Percentiles rank a stretch among this genome's conserved stretches.
Conservation (phyloP, 495 filamentous ascomycete genomes). For the Acidiella bohemica region DNA sequence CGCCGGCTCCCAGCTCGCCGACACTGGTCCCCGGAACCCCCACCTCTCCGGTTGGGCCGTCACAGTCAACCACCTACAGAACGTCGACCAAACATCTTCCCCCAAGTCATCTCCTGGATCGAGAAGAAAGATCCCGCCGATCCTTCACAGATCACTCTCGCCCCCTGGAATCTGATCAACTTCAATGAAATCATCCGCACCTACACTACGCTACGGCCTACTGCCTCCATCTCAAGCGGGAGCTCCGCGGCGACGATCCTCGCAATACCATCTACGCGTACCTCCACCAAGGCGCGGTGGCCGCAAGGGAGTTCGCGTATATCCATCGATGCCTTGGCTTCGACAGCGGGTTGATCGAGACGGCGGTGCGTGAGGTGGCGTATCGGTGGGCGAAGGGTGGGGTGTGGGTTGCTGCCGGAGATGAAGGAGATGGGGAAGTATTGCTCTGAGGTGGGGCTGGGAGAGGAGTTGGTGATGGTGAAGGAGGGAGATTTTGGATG, state of each 20-base stretch:
- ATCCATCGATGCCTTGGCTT: conserved; percentile 1
- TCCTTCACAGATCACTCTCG: conserved; percentile 2
- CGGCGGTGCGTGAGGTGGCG: conserved; percentile 3
- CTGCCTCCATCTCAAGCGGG: conserved; percentile 2
- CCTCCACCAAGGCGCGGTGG: background rate
- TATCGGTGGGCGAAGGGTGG: conserved; percentile 4
- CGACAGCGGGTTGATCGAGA: conserved; percentile 7
- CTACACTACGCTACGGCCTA: background rate
- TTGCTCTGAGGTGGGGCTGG: no score
- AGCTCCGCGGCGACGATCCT: conserved; percentile 6
- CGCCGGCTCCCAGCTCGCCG: background rate
- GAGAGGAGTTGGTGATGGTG: no score
- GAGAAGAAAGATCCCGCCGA: background rate
- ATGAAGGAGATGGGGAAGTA: background rate
- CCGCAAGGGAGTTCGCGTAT: conserved; percentile 1
- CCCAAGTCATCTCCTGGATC: conserved; percentile 4
- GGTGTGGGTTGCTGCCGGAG: no score
- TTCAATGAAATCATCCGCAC: conserved; percentile 4
- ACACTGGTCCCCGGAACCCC: background rate
- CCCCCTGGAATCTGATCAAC: background rate
- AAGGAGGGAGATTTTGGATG: no score
- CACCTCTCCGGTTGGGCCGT: background rate
- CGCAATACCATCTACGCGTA: conserved; percentile 8
- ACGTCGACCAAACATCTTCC: background rate
- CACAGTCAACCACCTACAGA: background rate